Conservation (phyloP, 108 stramenopile genomes). For the Hondaea fermentalgiana region DNA sequence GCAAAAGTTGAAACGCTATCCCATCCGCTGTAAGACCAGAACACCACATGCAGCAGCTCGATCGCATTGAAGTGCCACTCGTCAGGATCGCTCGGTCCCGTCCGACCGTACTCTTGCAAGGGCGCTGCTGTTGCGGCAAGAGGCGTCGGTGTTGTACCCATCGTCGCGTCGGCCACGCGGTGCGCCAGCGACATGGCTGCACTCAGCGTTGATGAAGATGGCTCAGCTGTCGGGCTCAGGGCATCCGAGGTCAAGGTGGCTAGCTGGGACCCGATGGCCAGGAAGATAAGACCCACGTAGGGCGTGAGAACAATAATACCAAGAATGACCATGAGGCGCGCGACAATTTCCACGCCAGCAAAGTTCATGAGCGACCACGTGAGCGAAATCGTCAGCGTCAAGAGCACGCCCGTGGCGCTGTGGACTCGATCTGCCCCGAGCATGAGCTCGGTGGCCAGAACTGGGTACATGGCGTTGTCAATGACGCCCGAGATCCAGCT, state of each 20-base stretch:
- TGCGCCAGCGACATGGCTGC: no score
- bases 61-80: not conserved
- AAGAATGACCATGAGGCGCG: not conserved
- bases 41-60: not conserved
- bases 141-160: no score
- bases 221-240: no score
- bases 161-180: no score
- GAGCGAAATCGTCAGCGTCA: not conserved
- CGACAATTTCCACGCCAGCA: not conserved
- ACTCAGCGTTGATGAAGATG: no score
- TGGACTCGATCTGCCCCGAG: not conserved
- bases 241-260: not conserved
- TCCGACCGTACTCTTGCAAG: not conserved
- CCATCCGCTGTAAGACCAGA: conserved; percentile 10
- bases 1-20: not conserved
- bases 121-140: not conserved
- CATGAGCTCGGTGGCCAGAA: not conserved
- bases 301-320: not conserved
- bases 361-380: conserved; percentile 1
- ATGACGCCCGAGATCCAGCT: not conserved
- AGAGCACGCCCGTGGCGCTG: not conserved
- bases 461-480: conserved; percentile 17
- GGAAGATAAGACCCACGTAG: not conserved
- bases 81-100: not conserved
- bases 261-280: not conserved